These are phyloP conservation scores for Scolecobasidium constrictum DNA, from an alignment of 2,329 filamentous ascomycete genomes.

Conservation along the genomic window DNA sequence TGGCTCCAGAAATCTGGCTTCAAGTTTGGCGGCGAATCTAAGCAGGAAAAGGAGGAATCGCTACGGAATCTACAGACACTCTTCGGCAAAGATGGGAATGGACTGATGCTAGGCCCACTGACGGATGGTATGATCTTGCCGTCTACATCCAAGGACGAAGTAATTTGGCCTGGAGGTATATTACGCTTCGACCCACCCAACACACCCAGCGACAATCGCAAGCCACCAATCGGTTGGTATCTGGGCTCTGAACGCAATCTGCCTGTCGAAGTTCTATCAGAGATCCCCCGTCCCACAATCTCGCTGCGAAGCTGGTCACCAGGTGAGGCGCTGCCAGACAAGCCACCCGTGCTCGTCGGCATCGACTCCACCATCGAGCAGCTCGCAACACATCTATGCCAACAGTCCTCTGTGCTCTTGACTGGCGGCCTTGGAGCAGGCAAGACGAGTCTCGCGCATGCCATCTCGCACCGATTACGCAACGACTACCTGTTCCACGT, in stretches of 20 bases:
- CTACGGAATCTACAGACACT: constrained; percentile 60
- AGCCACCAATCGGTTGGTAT: constrained; percentile 55
- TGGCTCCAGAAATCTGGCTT: constrained; percentile 38
- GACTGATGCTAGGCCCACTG: constrained; percentile 70
- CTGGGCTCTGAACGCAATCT: constrained; percentile 65
- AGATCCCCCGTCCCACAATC: constrained; percentile 55
- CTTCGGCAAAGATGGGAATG: constrained; percentile 50
- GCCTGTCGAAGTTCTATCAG: constrained; percentile 63
- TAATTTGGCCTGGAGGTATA: constrained; percentile 73
- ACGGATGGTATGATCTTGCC: constrained; percentile 77
- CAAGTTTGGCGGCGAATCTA: constrained; percentile 80
- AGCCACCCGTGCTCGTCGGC: constrained; percentile 60
- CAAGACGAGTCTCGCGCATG: constrained; percentile 71
- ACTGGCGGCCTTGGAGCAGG: constrained; percentile 84
- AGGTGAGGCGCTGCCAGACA: constrained; percentile 42
- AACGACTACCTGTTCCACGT: constrained; percentile 68
- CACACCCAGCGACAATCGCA: constrained; percentile 29
- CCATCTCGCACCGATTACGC: constrained; percentile 63
- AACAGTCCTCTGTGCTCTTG: constrained; percentile 79
- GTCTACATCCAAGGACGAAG: constrained; percentile 42
- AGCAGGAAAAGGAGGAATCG: constrained; percentile 69
- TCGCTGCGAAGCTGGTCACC: constrained; percentile 37
- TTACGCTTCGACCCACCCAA: constrained; percentile 60
- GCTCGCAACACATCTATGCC: constrained; percentile 64
- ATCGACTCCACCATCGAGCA: constrained; percentile 68